Evolutionary conservation across 805 yeast genomes (phyloP).

Genomic region (Candida caryicola): DNA sequence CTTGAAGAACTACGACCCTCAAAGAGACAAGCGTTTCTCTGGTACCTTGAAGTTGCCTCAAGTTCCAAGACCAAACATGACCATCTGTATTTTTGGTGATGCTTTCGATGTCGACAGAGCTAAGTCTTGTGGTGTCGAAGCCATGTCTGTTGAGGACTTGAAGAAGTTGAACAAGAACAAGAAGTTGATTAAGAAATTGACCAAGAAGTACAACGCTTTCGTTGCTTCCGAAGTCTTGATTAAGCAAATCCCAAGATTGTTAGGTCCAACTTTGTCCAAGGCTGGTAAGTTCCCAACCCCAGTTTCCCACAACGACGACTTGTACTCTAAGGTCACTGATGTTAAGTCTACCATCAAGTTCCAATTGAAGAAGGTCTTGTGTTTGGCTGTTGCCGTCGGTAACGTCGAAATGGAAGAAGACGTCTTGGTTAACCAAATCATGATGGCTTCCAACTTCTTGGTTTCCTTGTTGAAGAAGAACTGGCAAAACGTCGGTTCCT

Average conservation of each 20-base stretch:
- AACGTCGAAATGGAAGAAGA: slow-evolving; percentile 99
- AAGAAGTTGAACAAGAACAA: slow-evolving; percentile 99
- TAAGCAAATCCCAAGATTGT: slow-evolving; percentile 99
- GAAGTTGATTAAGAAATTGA: slow-evolving; percentile 98
- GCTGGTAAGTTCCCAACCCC: slow-evolving; percentile 99
- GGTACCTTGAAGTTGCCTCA: slow-evolving; percentile 97
- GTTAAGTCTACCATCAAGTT: slow-evolving; percentile 99
- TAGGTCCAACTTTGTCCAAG: slow-evolving; percentile 99
- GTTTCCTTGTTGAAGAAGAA: slow-evolving; percentile 99
- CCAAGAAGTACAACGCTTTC: slow-evolving; percentile 99
- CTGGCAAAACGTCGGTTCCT: slow-evolving; percentile 99
- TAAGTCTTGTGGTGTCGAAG: slow-evolving; percentile 97
- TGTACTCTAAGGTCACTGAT: slow-evolving; percentile 91
- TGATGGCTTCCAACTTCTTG: slow-evolving; percentile 98
- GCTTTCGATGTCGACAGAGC: slow-evolving; percentile 99
- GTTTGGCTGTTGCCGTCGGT: slow-evolving; percentile 99
- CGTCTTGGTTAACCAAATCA: slow-evolving; percentile 91
- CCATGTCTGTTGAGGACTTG: slow-evolving; percentile 99
- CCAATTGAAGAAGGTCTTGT: slow-evolving; percentile 99
- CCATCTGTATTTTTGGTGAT: slow-evolving; percentile 99
- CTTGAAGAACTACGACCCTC: slow-evolving; percentile 99
- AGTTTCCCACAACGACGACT: slow-evolving; percentile 98
- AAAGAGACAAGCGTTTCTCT: slow-evolving; percentile 99
- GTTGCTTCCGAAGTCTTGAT: slow-evolving; percentile 98
- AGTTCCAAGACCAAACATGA: slow-evolving; percentile 99